These are phyloP conservation scores for Colletotrichum cordylinicola DNA, from an alignment of 2,329 filamentous ascomycete genomes.

Conservation along the genomic window DNA sequence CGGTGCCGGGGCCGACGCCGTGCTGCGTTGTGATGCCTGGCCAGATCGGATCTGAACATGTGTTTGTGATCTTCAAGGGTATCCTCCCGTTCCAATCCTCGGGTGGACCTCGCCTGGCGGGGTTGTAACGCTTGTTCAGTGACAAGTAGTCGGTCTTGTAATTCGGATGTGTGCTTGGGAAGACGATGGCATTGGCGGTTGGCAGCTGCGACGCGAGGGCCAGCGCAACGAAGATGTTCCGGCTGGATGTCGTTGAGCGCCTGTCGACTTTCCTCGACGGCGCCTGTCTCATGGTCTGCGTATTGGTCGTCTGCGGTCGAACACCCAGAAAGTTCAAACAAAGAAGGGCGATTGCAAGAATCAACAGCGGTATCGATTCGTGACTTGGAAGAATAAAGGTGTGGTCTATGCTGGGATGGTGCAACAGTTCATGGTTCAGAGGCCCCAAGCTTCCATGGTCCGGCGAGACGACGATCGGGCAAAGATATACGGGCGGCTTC, in stretches of 20 bases:
- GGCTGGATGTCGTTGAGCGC: not conserved
- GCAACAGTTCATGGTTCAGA: constrained; percentile 5
- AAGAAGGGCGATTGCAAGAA: not conserved
- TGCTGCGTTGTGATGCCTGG: constrained; percentile 77
- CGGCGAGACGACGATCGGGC: not conserved
- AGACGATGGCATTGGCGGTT: not conserved
- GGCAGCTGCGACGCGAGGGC: constrained; percentile 3
- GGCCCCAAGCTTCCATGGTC: not conserved
- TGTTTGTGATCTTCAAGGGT: constrained; percentile 74
- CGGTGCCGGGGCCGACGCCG: constrained; percentile 69
- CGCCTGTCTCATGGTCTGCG: not conserved
- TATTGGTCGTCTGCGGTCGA: not conserved
- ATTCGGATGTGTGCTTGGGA: not conserved
- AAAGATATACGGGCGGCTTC: constrained; percentile 10
- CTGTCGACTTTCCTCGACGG: not conserved
- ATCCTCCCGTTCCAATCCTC: constrained; percentile 44
- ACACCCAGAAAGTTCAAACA: not conserved
- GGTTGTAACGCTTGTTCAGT: constrained; percentile 27
- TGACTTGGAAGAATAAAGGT: not conserved
- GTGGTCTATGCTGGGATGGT: not conserved
- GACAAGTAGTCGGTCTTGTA: constrained; percentile 28
- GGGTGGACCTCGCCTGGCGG: constrained; percentile 35
- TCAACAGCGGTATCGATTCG: not conserved
- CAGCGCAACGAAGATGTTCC: not conserved
- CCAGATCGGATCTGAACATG: constrained; percentile 75